Evolutionary conservation across 768 basidiomycete genomes (phyloP).

Genomic region (Gymnopilus junonius): DNA sequence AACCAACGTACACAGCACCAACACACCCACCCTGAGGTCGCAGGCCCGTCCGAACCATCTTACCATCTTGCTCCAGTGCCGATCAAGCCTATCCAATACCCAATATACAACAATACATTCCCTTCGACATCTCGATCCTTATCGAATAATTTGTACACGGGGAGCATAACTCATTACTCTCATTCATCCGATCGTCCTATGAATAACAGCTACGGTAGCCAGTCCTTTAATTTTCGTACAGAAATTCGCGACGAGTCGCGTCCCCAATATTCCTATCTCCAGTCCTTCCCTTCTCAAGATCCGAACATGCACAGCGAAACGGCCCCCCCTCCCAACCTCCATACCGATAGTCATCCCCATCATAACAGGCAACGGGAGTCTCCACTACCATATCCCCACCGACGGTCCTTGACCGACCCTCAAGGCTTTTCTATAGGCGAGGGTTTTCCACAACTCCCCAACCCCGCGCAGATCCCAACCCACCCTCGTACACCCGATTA

Average conservation of each 20-base stretch:
- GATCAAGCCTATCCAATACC: conserved; percentile 50
- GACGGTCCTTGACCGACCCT: conserved; percentile 62
- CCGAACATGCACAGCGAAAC: conserved; percentile 36
- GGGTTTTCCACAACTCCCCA: conserved; percentile 53
- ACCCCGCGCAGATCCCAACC: conserved; percentile 44
- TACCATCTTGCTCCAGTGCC: conserved; percentile 55
- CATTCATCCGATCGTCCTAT: conserved; percentile 57
- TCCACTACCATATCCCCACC: conserved; percentile 54
- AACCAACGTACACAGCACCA: conserved; percentile 32
- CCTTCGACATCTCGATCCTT: conserved; percentile 48
- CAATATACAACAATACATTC: conserved; percentile 44
- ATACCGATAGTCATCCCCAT: conserved; percentile 37
- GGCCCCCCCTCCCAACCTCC: conserved; percentile 44
- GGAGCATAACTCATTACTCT: conserved; percentile 44
- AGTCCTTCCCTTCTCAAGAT: conserved; percentile 50
- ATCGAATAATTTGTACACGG: conserved; percentile 45
- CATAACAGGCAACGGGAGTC: conserved; percentile 48
- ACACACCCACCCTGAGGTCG: conserved; percentile 42
- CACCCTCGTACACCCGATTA: conserved; percentile 49
- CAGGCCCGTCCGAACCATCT: conserved; percentile 43
- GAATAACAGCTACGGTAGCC: conserved; percentile 48
- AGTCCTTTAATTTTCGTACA: conserved; percentile 47
- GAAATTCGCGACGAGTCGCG: conserved; percentile 49
- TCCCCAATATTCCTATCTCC: conserved; percentile 58
- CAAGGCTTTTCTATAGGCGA: conserved; percentile 54